Conservation (phyloP, 2,329 filamentous ascomycete genomes). For the Exophiala oligosperma region DNA sequence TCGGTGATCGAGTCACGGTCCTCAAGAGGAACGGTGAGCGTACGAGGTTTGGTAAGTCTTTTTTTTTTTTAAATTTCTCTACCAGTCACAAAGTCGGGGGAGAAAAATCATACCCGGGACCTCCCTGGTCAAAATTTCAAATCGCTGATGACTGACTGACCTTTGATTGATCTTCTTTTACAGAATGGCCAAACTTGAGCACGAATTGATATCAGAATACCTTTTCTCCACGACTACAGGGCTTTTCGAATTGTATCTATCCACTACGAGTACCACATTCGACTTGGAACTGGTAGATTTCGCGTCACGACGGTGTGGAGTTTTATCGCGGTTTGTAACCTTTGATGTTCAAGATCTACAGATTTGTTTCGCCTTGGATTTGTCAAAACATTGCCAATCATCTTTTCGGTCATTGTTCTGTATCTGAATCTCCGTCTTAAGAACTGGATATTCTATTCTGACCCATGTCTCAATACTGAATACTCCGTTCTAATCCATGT, state of each 20-base stretch:
- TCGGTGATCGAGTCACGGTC: slow-evolving; percentile 60
- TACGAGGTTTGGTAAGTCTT: slow-evolving; percentile 54
- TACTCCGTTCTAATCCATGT: background rate
- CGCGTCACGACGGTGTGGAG: too few relatives aligned
- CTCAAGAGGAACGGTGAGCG: slow-evolving; percentile 52
- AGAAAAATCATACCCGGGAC: background rate
- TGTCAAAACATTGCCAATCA: too few relatives aligned
- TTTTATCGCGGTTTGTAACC: too few relatives aligned
- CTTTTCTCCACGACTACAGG: too few relatives aligned
- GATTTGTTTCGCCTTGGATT: too few relatives aligned
- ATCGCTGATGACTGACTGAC: background rate
- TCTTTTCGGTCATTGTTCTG: background rate
- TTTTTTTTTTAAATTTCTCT: background rate
- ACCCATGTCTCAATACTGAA: background rate
- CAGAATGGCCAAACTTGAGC: slow-evolving; percentile 25
- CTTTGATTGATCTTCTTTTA: background rate
- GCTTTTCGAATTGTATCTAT: too few relatives aligned
- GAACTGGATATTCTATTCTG: background rate
- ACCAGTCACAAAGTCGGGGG: too few relatives aligned
- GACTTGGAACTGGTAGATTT: too few relatives aligned
- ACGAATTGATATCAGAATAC: slow-evolving; percentile 13
- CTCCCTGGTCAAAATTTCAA: too few relatives aligned
- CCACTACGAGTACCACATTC: too few relatives aligned
- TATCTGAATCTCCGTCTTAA: background rate
- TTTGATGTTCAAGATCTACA: too few relatives aligned